These are phyloP conservation scores for Trichoderma sp. DNA, from an alignment of 2,329 filamentous ascomycete genomes.

Conservation along the genomic window DNA sequence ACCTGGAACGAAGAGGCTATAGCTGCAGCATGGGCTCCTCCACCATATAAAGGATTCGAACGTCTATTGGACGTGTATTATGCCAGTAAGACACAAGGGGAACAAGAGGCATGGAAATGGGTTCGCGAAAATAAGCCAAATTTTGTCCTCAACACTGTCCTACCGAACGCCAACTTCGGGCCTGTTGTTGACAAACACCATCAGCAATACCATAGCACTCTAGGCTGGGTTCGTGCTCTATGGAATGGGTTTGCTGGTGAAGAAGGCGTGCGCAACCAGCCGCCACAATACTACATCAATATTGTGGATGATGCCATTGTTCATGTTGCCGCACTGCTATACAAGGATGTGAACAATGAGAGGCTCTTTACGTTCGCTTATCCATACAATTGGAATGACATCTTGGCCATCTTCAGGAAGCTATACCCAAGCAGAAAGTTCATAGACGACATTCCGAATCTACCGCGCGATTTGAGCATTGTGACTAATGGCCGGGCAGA, in stretches of 20 bases:
- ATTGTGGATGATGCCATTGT: neutral
- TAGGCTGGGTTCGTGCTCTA: neutral
- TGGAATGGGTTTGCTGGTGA: neutral
- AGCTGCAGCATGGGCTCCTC: constrained; percentile 35
- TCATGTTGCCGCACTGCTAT: neutral
- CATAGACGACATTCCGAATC: constrained; percentile 3
- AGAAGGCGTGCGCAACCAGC: neutral
- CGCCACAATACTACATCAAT: neutral
- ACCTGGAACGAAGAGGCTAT: constrained; percentile 37
- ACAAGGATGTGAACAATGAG: neutral
- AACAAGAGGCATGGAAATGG: constrained; percentile 40
- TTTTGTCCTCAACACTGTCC: constrained; percentile 30
- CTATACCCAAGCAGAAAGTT: constrained; percentile 17
- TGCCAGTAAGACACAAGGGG: constrained; percentile 38
- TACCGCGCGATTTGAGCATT: constrained; percentile 7
- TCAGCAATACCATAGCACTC: constrained; percentile 16
- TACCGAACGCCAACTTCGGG: constrained; percentile 32
- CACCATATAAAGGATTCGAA: constrained; percentile 31
- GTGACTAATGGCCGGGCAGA: constrained; percentile 21
- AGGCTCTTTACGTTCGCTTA: neutral
- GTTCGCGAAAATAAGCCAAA: constrained; percentile 28
- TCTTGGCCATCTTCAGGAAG: neutral
- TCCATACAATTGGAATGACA: neutral
- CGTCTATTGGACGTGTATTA: constrained; percentile 30
- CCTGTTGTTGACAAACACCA: constrained; percentile 22